A percentile compares a stretch with the other conserved stretches of the same genome.
These are phyloP conservation scores for Monosporascus sp. DNA, from an alignment of 2,329 filamentous ascomycete species.

Conservation along the genomic window DNA sequence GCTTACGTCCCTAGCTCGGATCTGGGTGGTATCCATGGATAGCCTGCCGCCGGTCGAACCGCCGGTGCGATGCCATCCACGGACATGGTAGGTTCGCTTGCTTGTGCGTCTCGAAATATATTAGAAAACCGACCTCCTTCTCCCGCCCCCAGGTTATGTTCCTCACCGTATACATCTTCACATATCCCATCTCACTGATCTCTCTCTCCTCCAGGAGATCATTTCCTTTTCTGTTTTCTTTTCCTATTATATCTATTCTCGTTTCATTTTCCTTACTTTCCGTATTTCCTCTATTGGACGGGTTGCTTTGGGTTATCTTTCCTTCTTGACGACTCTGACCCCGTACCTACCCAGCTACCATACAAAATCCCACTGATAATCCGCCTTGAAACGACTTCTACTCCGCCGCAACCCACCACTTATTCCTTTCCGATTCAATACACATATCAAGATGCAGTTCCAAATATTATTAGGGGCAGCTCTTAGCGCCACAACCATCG, in stretches of 20 bases:
- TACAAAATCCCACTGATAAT: slow-evolving; percentile 5
- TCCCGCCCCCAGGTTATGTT: slow-evolving; percentile 12
- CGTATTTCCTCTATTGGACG: slow-evolving; percentile 8
- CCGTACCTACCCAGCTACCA: slow-evolving; percentile 6
- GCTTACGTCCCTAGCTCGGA: background rate
- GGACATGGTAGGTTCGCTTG: slow-evolving; percentile 2
- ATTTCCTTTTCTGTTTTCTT: slow-evolving; percentile 20
- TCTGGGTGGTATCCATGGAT: background rate
- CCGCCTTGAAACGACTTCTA: slow-evolving; percentile 8
- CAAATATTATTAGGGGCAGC: slow-evolving; percentile 41
- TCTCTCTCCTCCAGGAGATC: slow-evolving; percentile 16
- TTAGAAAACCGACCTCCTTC: slow-evolving; percentile 11
- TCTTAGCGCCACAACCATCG: slow-evolving; percentile 37
- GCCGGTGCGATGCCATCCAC: background rate
- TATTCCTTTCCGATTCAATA: slow-evolving; percentile 6
- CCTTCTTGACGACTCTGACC: slow-evolving; percentile 7
- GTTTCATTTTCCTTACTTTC: slow-evolving; percentile 14
- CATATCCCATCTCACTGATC: slow-evolving; percentile 15
- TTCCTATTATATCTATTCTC: slow-evolving; percentile 15
- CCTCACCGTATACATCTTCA: slow-evolving; percentile 11
- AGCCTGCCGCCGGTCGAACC: background rate
- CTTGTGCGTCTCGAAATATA: slow-evolving; percentile 9
- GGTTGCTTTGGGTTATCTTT: slow-evolving; percentile 20
- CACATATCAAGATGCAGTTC: slow-evolving; percentile 41
- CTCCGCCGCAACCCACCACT: slow-evolving; percentile 5